These are phyloP conservation scores for Podila verticillata DNA, from an alignment of 192 early-diverging fungal genomes.

Conservation along the genomic window DNA sequence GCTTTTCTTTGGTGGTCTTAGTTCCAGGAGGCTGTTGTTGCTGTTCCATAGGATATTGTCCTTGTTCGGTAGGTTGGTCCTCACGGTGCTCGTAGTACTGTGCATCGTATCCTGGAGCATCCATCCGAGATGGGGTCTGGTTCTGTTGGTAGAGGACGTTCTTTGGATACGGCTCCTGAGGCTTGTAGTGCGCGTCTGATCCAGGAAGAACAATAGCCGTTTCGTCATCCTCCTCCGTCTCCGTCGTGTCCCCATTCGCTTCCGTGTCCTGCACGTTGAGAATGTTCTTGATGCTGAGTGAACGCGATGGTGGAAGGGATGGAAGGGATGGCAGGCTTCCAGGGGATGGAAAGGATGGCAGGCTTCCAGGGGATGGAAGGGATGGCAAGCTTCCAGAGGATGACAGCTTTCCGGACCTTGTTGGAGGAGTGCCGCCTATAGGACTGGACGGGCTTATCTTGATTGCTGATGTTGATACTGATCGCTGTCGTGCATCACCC, in stretches of 20 bases:
- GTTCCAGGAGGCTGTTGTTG: background rate
- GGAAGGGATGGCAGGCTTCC: constrained; percentile 5
- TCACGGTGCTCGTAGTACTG: background rate
- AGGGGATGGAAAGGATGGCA: constrained; percentile 1
- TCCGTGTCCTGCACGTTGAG: constrained; percentile 29
- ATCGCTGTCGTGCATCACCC: background rate
- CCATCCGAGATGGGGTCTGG: background rate
- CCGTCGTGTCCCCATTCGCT: background rate
- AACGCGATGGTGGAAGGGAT: constrained; percentile 12
- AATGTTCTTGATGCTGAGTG: constrained; percentile 40
- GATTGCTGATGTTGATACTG: background rate
- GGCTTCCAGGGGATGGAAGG: background rate
- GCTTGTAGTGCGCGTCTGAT: background rate
- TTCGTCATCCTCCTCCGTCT: constrained; percentile 4
- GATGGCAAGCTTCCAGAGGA: constrained; percentile 9
- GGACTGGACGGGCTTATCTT: background rate
- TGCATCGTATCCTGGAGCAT: background rate
- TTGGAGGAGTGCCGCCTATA: background rate
- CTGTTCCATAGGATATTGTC: background rate
- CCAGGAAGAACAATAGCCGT: background rate
- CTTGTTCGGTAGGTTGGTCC: background rate
- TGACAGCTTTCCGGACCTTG: background rate
- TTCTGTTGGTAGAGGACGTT: background rate
- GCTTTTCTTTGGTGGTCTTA: constrained; percentile 17
- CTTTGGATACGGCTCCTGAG: background rate